phyloP scores from a whole-genome alignment of 2,329 filamentous ascomycete species.

The Blastomyces gilchristii region DNA sequence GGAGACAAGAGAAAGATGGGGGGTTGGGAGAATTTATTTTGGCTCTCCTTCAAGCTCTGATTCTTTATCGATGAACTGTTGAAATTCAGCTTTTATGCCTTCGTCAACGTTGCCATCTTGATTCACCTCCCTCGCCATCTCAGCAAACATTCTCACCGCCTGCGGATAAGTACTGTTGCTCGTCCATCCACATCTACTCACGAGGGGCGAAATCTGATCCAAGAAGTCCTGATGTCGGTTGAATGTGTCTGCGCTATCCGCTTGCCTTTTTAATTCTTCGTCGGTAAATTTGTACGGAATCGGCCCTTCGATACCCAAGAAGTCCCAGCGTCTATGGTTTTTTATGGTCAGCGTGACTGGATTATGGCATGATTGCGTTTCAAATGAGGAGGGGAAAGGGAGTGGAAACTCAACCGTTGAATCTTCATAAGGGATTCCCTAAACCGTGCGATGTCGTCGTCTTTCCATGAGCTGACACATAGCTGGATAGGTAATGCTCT shows the following conservation, averaged over 20 bases:
- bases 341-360: neutral
- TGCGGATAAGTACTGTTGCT: neutral
- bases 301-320: neutral
- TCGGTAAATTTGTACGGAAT: conserved; percentile 1
- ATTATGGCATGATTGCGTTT: neutral
- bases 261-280: neutral
- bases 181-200: neutral
- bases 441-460: neutral
- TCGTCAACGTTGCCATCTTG: neutral
- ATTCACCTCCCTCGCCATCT: neutral
- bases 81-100: neutral
- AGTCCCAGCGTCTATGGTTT: neutral
- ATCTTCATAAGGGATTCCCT: neutral
- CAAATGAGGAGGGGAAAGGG: neutral
- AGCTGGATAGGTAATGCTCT: neutral
- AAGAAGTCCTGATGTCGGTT: neutral
- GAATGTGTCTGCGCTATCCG: neutral
- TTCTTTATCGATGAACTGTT: neutral
- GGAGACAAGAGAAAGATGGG: neutral
- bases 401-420: neutral
- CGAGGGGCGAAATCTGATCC: neutral
- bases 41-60: neutral
- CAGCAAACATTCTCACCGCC: neutral
- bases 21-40: neutral
- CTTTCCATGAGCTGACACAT: neutral